Conservation (phyloP, 768 basidiomycete genomes). For the Lactarius tabidus region DNA sequence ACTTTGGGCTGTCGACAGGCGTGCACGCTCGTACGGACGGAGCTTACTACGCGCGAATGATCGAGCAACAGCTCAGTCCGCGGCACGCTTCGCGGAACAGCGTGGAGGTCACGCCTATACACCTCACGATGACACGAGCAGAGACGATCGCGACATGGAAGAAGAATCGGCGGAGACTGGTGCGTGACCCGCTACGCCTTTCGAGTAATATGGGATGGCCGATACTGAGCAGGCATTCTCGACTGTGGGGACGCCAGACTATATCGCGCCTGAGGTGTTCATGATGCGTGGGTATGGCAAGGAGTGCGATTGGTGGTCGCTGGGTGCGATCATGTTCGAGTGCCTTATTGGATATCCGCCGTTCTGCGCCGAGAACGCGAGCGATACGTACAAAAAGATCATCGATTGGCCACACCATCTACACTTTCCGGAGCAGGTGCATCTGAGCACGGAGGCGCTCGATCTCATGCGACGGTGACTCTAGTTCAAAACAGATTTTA, state of each 20-base stretch:
- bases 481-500: not conserved
- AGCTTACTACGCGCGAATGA: slow-evolving; percentile 84
- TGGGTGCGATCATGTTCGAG: slow-evolving; percentile 99
- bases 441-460: slow-evolving; percentile 86
- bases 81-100: slow-evolving; percentile 74
- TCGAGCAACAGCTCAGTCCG: slow-evolving; percentile 54
- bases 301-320: slow-evolving; percentile 99
- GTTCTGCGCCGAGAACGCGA: slow-evolving; percentile 93
- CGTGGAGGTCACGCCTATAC: slow-evolving; percentile 95
- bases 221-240: slow-evolving; percentile 73
- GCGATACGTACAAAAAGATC: slow-evolving; percentile 98
- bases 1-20: slow-evolving; percentile 97
- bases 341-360: slow-evolving; percentile 96
- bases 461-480: slow-evolving; percentile 78
- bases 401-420: slow-evolving; percentile 90
- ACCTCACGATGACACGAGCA: slow-evolving; percentile 90
- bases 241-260: slow-evolving; percentile 94
- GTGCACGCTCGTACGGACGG: slow-evolving; percentile 98
- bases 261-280: slow-evolving; percentile 98
- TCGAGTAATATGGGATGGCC: not conserved
- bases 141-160: slow-evolving; percentile 98
- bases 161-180: slow-evolving; percentile 92
- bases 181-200: slow-evolving; percentile 33
- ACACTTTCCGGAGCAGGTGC: slow-evolving; percentile 92
- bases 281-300: slow-evolving; percentile 93